Conservation (phyloP, 345 rosid genomes). For the Murraya paniculata region DNA sequence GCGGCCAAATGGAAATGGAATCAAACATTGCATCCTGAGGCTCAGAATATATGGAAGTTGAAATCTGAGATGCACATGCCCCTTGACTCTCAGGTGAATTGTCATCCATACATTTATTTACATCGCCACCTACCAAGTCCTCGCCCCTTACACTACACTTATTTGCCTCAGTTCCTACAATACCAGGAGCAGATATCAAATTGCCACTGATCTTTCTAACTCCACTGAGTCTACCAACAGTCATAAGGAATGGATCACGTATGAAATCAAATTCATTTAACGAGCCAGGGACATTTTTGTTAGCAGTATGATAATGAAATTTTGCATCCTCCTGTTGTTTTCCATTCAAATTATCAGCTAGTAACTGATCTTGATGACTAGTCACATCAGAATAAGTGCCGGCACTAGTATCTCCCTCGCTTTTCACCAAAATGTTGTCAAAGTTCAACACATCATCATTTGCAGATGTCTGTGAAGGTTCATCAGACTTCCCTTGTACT, state of each 20-base stretch:
- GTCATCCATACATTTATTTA: constrained; percentile 23
- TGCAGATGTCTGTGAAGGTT: constrained; percentile 35
- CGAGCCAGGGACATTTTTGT: constrained; percentile 21
- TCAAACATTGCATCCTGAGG: constrained; percentile 32
- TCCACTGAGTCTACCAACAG: constrained; percentile 46
- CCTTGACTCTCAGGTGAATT: constrained; percentile 32
- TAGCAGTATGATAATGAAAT: constrained; percentile 11
- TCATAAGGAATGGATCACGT: constrained; percentile 67
- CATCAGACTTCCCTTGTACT: constrained; percentile 38
- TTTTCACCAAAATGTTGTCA: constrained; percentile 38
- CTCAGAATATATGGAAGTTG: constrained; percentile 35
- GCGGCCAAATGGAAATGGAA: constrained; percentile 29
- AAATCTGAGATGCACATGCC: constrained; percentile 26
- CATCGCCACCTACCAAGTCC: constrained; percentile 27
- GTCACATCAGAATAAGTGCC: not conserved
- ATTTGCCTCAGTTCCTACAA: constrained; percentile 22
- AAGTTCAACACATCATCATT: constrained; percentile 42
- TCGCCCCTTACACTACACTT: constrained; percentile 22
- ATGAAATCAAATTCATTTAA: constrained; percentile 32
- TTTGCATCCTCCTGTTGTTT: constrained; percentile 28
- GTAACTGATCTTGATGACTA: constrained; percentile 25
- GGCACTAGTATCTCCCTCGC: constrained; percentile 29
- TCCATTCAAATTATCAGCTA: constrained; percentile 26
- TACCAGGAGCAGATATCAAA: constrained; percentile 25
- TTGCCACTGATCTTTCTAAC: constrained; percentile 32